Evolutionary conservation across 306 rosid species (phyloP).

Genomic region (Malus sieversii): DNA sequence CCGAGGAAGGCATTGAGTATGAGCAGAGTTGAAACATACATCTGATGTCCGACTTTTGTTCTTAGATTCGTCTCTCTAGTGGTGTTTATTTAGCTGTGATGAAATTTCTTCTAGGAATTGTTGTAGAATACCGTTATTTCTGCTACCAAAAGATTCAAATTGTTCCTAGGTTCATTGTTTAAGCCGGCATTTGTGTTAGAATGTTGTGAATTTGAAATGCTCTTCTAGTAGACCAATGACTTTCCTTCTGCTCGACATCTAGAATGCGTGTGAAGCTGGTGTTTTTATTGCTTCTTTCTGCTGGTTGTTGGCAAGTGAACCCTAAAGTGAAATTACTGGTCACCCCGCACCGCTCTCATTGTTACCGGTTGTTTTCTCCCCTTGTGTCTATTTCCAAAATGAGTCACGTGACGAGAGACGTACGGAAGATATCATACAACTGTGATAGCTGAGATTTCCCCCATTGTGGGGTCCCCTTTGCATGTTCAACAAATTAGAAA

Average conservation of each 20-base stretch:
- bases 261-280: not conserved
- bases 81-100: not conserved
- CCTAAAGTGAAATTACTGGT: too few relatives aligned
- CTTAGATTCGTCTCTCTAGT: not conserved
- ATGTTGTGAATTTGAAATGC: not conserved
- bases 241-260: not conserved
- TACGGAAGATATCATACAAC: too few relatives aligned
- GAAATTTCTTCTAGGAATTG: not conserved
- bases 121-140: not conserved
- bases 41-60: constrained; percentile 3
- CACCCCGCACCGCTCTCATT: too few relatives aligned
- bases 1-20: constrained; percentile 40
- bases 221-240: not conserved
- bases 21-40: constrained; percentile 24
- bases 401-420: too few relatives aligned
- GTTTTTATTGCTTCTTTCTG: not conserved
- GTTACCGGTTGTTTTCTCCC: too few relatives aligned
- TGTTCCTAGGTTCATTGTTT: not conserved
- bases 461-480: too few relatives aligned
- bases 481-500: too few relatives aligned
- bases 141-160: constrained; percentile 6
- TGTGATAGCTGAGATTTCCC: too few relatives aligned
- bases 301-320: too few relatives aligned
- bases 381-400: too few relatives aligned
- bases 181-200: not conserved